Evolutionary conservation across 345 rosid genomes (phyloP).

Genomic region (Camelina sativa): DNA sequence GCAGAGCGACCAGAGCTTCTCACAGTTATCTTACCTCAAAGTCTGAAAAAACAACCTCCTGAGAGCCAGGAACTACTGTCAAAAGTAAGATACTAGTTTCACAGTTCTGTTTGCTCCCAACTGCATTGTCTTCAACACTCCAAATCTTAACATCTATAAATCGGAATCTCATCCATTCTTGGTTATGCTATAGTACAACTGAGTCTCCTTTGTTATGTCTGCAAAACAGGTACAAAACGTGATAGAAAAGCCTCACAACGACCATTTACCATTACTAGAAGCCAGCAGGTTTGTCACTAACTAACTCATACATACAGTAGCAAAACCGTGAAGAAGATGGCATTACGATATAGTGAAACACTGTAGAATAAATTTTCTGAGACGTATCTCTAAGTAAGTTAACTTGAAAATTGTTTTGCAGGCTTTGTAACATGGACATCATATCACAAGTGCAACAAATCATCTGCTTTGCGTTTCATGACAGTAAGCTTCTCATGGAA

Average conservation of each 20-base stretch:
- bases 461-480: constrained; percentile 95
- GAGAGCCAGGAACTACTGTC: constrained; percentile 92
- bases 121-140: not conserved
- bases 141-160: not conserved
- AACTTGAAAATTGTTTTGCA: constrained; percentile 41
- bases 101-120: not conserved
- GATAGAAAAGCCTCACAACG: constrained; percentile 78
- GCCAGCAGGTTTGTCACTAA: constrained; percentile 66
- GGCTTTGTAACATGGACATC: constrained; percentile 94
- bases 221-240: constrained; percentile 65
- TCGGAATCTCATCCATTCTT: not conserved
- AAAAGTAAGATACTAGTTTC: constrained; percentile 54
- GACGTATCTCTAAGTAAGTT: not conserved
- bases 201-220: not conserved
- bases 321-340: not conserved
- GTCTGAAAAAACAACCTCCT: constrained; percentile 86
- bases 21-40: constrained; percentile 88
- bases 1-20: constrained; percentile 91
- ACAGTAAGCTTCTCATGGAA: constrained; percentile 89
- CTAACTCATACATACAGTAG: not conserved
- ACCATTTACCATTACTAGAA: constrained; percentile 74
- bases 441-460: constrained; percentile 94
- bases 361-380: not conserved
- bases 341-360: not conserved
- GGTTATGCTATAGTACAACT: not conserved